phyloP scores from a whole-genome alignment of 345 rosid species.

The Populus davidiana region DNA sequence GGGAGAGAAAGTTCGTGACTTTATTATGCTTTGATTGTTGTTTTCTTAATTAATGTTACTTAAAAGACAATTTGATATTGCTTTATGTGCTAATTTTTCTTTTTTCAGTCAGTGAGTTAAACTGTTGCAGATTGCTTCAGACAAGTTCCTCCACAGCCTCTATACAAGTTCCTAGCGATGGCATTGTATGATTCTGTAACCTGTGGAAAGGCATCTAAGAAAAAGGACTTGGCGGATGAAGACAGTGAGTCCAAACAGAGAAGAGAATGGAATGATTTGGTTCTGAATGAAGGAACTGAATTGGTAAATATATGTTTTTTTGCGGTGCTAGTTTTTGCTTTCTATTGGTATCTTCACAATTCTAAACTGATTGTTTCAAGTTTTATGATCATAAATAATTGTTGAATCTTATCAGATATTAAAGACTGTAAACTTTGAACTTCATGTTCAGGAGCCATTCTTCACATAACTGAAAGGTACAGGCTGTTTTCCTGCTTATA shows the following conservation, averaged over 20 bases:
- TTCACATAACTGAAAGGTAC: conserved; percentile 47
- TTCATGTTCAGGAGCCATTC: conserved; percentile 50
- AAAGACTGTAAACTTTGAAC: conserved; percentile 31
- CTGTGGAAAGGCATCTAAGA: conserved; percentile 27
- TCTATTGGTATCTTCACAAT: background rate
- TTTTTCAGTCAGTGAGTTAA: background rate
- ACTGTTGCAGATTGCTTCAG: conserved; percentile 18
- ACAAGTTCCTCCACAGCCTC: conserved; percentile 51
- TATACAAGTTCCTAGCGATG: conserved; percentile 46
- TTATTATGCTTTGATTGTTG: background rate
- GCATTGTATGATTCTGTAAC: conserved; percentile 38
- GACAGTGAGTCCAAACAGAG: conserved; percentile 32
- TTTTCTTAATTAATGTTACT: background rate
- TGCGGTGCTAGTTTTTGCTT: background rate
- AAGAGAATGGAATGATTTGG: conserved; percentile 39
- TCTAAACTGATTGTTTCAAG: background rate
- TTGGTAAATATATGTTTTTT: conserved; percentile 34
- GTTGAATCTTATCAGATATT: conserved; percentile 27
- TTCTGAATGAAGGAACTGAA: conserved; percentile 36
- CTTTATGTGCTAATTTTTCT: background rate
- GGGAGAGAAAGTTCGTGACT: background rate
- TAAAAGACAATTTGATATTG: background rate
- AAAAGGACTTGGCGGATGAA: conserved; percentile 9
- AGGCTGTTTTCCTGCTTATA: background rate
- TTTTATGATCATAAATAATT: background rate